These are phyloP conservation scores for Phyllosticta paracitricarpa DNA, from an alignment of 2,329 filamentous ascomycete genomes.

Conservation along the genomic window DNA sequence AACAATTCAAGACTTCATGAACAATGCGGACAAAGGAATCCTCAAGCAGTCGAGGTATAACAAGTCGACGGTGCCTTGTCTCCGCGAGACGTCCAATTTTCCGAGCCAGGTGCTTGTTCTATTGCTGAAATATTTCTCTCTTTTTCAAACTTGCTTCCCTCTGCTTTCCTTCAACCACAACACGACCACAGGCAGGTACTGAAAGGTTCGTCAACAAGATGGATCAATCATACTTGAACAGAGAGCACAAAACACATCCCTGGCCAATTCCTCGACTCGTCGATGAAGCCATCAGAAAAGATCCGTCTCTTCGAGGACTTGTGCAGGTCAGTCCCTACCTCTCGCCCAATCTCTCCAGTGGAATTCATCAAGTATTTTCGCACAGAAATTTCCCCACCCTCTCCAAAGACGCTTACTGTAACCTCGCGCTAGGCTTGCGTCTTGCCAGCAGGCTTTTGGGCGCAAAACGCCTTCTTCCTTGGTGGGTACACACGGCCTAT, in stretches of 20 bases:
- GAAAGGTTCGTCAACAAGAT: not conserved
- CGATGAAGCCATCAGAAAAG: not conserved
- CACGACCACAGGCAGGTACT: not conserved
- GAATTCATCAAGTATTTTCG: conserved; percentile 1
- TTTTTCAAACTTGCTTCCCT: not conserved
- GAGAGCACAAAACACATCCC: not conserved
- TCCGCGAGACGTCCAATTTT: not conserved
- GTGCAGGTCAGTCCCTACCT: not conserved
- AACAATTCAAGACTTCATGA: too few relatives aligned
- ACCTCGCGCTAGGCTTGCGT: not conserved
- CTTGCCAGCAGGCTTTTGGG: conserved; percentile 4
- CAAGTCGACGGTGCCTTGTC: not conserved
- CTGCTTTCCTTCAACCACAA: not conserved
- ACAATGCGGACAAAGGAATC: too few relatives aligned
- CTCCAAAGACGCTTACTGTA: not conserved
- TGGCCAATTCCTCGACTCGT: not conserved
- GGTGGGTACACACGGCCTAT: conserved; percentile 7
- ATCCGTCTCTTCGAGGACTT: not conserved
- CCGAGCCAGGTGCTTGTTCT: not conserved
- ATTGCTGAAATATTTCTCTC: not conserved
- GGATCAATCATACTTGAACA: not conserved
- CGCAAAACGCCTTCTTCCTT: not conserved
- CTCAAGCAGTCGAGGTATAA: too few relatives aligned
- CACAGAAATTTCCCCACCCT: not conserved
- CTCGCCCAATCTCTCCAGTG: not conserved